Evolutionary conservation across 2,329 filamentous ascomycete species (phyloP).

Genomic region (Penicillium sp.): DNA sequence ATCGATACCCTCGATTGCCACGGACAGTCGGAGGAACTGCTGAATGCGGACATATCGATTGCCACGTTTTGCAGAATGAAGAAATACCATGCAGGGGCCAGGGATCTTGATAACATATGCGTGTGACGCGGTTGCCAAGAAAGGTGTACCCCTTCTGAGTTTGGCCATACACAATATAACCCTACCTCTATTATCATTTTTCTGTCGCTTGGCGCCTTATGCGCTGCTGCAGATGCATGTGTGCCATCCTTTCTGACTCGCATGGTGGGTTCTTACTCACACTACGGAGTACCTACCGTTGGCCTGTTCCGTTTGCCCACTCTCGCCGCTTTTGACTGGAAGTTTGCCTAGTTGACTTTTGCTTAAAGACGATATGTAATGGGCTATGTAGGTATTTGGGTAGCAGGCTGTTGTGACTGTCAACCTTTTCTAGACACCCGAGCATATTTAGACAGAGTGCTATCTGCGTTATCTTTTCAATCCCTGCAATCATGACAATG

Average conservation of each 20-base stretch:
- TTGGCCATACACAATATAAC: neutral
- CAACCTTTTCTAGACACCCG: too few relatives aligned
- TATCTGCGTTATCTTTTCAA: too few relatives aligned
- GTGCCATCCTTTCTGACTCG: neutral
- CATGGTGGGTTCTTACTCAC: neutral
- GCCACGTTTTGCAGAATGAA: neutral
- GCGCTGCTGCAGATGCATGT: neutral
- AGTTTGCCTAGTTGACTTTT: neutral
- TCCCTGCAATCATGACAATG: neutral
- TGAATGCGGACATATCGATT: neutral
- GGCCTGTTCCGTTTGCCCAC: neutral
- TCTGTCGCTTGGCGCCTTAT: neutral
- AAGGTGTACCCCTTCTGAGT: neutral
- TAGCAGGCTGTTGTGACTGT: too few relatives aligned
- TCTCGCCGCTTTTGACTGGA: neutral
- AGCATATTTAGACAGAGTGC: too few relatives aligned
- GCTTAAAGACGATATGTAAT: neutral
- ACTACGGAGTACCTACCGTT: neutral
- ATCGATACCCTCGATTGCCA: neutral
- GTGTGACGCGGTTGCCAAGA: neutral
- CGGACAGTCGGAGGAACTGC: neutral
- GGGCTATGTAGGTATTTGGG: too few relatives aligned
- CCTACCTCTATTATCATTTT: neutral
- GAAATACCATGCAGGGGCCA: neutral
- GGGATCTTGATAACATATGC: neutral